A percentile compares a stretch with the other conserved stretches of the same genome.
These are phyloP conservation scores for Alnus rubra DNA, from an alignment of 306 rosid genomes.

Conservation along the genomic window DNA sequence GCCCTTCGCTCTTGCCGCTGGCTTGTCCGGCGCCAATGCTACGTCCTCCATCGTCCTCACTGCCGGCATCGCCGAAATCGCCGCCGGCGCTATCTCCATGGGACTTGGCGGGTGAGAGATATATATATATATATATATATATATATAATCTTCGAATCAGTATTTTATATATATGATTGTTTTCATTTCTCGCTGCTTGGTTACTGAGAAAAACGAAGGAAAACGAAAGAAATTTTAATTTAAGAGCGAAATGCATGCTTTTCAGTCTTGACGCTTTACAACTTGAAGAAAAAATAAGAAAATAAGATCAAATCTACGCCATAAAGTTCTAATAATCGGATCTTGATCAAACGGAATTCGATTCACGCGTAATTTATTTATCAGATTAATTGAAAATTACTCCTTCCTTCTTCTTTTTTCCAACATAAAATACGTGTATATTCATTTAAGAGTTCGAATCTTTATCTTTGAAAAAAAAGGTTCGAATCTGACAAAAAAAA, in stretches of 20 bases:
- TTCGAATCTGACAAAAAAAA: too few relatives aligned
- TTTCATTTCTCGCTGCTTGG: background rate
- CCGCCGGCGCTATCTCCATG: conserved; percentile 78
- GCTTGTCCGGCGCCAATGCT: conserved; percentile 69
- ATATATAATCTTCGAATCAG: too few relatives aligned
- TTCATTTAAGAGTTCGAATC: too few relatives aligned
- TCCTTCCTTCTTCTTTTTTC: too few relatives aligned
- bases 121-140: too few relatives aligned
- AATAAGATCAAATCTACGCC: background rate
- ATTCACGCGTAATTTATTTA: too few relatives aligned
- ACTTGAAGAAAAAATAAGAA: background rate
- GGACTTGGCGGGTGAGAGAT: conserved; percentile 71
- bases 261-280: background rate
- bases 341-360: background rate
- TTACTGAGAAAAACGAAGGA: background rate
- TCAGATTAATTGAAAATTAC: too few relatives aligned
- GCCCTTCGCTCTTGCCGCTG: conserved; percentile 74
- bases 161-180: too few relatives aligned
- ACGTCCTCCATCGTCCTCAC: conserved; percentile 66
- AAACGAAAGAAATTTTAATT: background rate
- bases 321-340: too few relatives aligned
- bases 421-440: too few relatives aligned
- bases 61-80: conserved; percentile 75
- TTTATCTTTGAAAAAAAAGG: too few relatives aligned
- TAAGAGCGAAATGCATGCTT: background rate